A percentile compares a stretch with the other conserved stretches of the same genome.
Evolutionary conservation across 1,139 yeast genomes (phyloP).

Genomic region (Blastobotrys capitulatus): DNA sequence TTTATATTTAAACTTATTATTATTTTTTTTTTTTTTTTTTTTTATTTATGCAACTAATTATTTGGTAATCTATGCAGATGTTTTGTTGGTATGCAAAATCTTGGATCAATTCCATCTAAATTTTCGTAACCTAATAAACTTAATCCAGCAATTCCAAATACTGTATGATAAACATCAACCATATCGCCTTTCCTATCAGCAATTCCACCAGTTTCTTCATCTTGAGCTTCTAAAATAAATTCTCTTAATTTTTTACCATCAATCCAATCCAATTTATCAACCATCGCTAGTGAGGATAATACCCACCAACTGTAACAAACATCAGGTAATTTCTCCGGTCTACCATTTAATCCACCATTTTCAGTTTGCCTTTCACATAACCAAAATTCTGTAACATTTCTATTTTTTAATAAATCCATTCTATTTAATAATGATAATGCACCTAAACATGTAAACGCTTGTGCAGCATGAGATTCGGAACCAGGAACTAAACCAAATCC

Average conservation of each 20-base stretch:
- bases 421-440: constrained; percentile 63
- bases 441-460: constrained; percentile 81
- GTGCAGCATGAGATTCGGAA: constrained; percentile 93
- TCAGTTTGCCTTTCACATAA: constrained; percentile 86
- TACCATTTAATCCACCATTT: constrained; percentile 89
- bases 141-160: constrained; percentile 84
- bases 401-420: constrained; percentile 47
- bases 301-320: constrained; percentile 99
- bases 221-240: constrained; percentile 78
- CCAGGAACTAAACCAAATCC: constrained; percentile 94
- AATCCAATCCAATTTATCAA: constrained; percentile 68
- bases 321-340: constrained; percentile 95
- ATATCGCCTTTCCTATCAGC: constrained; percentile 89
- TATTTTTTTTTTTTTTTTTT: too few relatives aligned
- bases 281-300: constrained; percentile 66
- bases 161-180: constrained; percentile 88
- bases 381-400: constrained; percentile 68
- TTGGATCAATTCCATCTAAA: constrained; percentile 67
- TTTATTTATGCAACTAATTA: too few relatives aligned
- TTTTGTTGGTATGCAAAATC: constrained; percentile 70
- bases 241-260: constrained; percentile 52
- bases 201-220: constrained; percentile 74
- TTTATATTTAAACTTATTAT: constrained; percentile 16
- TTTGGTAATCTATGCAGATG: constrained; percentile 35
- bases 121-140: constrained; percentile 60